Conservation (phyloP, 306 rosid species). For the Rosa chinensis region DNA sequence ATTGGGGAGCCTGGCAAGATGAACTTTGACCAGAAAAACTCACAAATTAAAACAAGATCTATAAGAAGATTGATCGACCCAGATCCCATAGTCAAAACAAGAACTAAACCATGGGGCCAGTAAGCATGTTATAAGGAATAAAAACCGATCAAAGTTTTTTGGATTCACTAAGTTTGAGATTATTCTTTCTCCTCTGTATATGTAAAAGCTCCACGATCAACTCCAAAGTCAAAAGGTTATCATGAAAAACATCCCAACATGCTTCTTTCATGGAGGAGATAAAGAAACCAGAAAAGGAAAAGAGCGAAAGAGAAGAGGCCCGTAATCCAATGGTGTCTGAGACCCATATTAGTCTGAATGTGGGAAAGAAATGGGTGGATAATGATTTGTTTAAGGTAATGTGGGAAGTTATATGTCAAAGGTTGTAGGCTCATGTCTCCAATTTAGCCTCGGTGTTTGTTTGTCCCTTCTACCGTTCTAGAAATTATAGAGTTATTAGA, state of each 20-base stretch:
- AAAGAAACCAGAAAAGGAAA: slow-evolving; percentile 27
- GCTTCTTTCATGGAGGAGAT: slow-evolving; percentile 44
- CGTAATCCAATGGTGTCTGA: slow-evolving; percentile 44
- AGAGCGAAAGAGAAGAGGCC: slow-evolving; percentile 34
- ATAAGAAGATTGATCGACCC: slow-evolving; percentile 29
- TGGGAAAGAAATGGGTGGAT: slow-evolving; percentile 25
- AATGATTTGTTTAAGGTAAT: slow-evolving; percentile 40
- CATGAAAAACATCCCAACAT: slow-evolving; percentile 44
- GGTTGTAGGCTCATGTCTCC: slow-evolving; percentile 31
- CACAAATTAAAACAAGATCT: slow-evolving; percentile 15
- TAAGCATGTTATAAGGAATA: slow-evolving; percentile 41
- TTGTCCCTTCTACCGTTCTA: neutral
- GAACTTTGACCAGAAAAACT: slow-evolving; percentile 26
- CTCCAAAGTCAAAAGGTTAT: slow-evolving; percentile 66
- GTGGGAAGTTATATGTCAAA: slow-evolving; percentile 39
- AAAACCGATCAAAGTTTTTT: slow-evolving; percentile 39
- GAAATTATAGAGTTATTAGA: neutral
- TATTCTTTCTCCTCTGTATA: slow-evolving; percentile 38
- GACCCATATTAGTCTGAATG: slow-evolving; percentile 25
- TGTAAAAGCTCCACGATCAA: slow-evolving; percentile 53
- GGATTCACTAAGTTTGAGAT: slow-evolving; percentile 45
- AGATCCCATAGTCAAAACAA: slow-evolving; percentile 35
- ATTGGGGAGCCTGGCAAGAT: slow-evolving; percentile 12
- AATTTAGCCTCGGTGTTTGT: slow-evolving; percentile 18
- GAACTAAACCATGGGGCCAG: slow-evolving; percentile 27